Conservation (phyloP, 345 rosid species). For the Corymbia maculata region DNA sequence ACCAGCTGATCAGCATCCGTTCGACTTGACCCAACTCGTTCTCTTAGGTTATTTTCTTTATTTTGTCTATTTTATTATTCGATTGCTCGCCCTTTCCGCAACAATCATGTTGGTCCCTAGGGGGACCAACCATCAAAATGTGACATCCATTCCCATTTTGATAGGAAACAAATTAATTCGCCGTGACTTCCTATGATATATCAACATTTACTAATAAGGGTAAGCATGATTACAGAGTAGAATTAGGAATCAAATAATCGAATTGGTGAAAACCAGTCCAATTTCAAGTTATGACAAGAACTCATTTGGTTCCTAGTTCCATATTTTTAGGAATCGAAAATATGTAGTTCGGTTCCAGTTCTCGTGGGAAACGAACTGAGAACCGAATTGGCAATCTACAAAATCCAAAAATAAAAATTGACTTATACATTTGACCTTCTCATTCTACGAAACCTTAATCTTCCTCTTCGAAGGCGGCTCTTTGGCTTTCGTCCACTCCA, state of each 20-base stretch:
- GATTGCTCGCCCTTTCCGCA: too few relatives aligned
- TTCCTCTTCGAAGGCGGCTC: not conserved
- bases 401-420: not conserved
- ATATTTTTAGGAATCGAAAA: not conserved
- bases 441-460: not conserved
- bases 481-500: not conserved
- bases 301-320: fast-evolving
- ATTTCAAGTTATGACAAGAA: too few relatives aligned
- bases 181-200: not conserved
- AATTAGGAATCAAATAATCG: fast-evolving
- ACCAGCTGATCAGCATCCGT: too few relatives aligned
- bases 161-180: not conserved
- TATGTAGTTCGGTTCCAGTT: not conserved
- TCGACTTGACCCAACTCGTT: too few relatives aligned
- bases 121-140: not conserved
- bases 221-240: not conserved
- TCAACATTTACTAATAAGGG: not conserved
- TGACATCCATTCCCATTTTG: not conserved
- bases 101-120: not conserved
- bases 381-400: not conserved
- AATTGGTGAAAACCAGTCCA: too few relatives aligned
- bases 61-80: too few relatives aligned
- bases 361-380: too few relatives aligned
- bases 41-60: too few relatives aligned
- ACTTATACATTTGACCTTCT: not conserved